A percentile compares a stretch with the other conserved stretches of the same genome.
phyloP scores from a whole-genome alignment of 1,284 basidiomycete genomes.

The Heterobasidion parviporum region DNA sequence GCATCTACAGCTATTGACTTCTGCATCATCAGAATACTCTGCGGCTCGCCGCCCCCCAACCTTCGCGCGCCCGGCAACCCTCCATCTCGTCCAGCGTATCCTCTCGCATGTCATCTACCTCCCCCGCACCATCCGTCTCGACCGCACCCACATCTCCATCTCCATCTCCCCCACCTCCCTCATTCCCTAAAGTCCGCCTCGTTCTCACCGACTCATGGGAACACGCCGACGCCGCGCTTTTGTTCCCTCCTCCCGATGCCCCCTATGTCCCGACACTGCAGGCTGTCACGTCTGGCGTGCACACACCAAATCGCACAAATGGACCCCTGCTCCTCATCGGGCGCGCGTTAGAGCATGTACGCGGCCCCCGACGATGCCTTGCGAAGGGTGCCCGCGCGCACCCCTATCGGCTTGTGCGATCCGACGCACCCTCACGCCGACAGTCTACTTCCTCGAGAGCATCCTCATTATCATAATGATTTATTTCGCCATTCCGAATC shows the following conservation, averaged over 20 bases:
- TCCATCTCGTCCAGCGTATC: slow-evolving; percentile 21
- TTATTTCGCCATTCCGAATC: no score
- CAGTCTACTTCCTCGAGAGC: not conserved
- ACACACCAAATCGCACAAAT: slow-evolving; percentile 13
- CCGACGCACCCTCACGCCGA: not conserved
- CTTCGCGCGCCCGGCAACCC: slow-evolving; percentile 20
- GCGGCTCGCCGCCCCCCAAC: slow-evolving; percentile 3
- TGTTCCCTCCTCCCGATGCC: slow-evolving; percentile 25
- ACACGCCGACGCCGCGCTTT: slow-evolving; percentile 44
- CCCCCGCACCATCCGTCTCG: slow-evolving; percentile 16
- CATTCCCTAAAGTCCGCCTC: slow-evolving; percentile 24
- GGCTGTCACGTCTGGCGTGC: slow-evolving; percentile 15
- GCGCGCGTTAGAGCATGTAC: slow-evolving; percentile 26
- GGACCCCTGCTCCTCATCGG: slow-evolving; percentile 37
- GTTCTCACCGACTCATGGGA: slow-evolving; percentile 37
- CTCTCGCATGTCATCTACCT: slow-evolving; percentile 13
- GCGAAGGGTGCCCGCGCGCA: slow-evolving; percentile 40
- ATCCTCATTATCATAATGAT: not conserved
- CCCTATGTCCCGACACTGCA: slow-evolving; percentile 6
- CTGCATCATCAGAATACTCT: not conserved
- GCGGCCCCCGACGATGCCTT: slow-evolving; percentile 28
- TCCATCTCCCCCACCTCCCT: slow-evolving; percentile 13
- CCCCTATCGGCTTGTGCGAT: slow-evolving; percentile 35
- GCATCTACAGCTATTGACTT: not conserved
- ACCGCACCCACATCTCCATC: slow-evolving; percentile 12